Conservation (phyloP, 805 yeast genomes). For the Diddensiella caesifluorescens region DNA sequence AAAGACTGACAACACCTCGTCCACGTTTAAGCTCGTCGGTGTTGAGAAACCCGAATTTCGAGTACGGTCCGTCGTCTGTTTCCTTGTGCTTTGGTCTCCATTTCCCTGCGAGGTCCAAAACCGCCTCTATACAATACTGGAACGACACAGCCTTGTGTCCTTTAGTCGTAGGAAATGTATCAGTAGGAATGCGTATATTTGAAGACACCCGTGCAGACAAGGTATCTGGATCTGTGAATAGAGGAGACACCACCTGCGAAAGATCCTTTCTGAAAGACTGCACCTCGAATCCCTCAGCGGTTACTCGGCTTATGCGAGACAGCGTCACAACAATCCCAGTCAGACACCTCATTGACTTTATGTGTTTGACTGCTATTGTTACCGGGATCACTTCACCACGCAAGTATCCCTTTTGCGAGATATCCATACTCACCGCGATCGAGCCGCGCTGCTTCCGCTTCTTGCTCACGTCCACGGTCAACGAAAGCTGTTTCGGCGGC, state of each 20-base stretch:
- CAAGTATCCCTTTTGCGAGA: conserved; percentile 62
- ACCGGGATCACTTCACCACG: conserved; percentile 79
- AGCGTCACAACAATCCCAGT: conserved; percentile 75
- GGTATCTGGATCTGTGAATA: conserved; percentile 67
- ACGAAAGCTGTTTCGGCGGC: conserved; percentile 58
- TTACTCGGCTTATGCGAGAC: conserved; percentile 70
- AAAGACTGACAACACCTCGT: conserved; percentile 74
- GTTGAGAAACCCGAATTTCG: conserved; percentile 47
- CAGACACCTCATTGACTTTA: conserved; percentile 61
- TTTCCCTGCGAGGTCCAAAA: conserved; percentile 71
- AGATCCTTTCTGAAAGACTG: conserved; percentile 76
- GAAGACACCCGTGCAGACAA: conserved; percentile 54
- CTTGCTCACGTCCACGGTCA: conserved; percentile 52
- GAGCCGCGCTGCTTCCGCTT: conserved; percentile 37
- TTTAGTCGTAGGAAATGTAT: conserved; percentile 77
- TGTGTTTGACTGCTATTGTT: conserved; percentile 59
- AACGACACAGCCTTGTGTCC: conserved; percentile 69
- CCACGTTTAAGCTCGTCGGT: conserved; percentile 73
- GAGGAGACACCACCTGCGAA: conserved; percentile 68
- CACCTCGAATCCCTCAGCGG: conserved; percentile 50
- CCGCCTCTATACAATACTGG: conserved; percentile 78
- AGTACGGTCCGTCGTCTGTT: conserved; percentile 10
- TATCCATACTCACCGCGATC: conserved; percentile 37
- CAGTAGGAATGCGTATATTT: conserved; percentile 69
- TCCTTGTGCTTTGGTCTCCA: conserved; percentile 29